Percentiles rank a stretch among this genome's conserved stretches.
phyloP scores from a whole-genome alignment of 192 early-diverging fungal species.

The Backusella parvicylindrica region DNA sequence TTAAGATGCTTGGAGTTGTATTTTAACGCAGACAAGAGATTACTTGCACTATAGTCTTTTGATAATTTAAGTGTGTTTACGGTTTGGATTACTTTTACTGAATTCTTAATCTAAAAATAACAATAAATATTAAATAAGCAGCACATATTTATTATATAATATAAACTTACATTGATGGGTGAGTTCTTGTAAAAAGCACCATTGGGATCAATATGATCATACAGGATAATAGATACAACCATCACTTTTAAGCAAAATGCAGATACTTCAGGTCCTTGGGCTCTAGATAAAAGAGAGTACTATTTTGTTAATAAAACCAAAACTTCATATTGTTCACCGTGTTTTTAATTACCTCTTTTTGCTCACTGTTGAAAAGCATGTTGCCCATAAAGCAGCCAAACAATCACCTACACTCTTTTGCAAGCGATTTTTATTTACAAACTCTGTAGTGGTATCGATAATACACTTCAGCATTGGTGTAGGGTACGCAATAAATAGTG shows the following conservation, averaged over 20 bases:
- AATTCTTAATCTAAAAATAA: conserved; percentile 31
- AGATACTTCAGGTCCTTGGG: conserved; percentile 54
- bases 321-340: too few species aligned
- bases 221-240: conserved; percentile 84
- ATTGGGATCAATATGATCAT: conserved; percentile 82
- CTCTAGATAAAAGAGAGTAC: too few species aligned
- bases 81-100: conserved; percentile 36
- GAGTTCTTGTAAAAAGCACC: conserved; percentile 78
- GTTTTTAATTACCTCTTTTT: conserved; percentile 63
- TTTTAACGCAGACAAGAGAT: conserved; percentile 69
- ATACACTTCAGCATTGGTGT: conserved; percentile 89
- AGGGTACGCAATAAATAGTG: conserved; percentile 95
- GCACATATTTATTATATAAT: neutral
- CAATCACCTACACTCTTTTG: conserved; percentile 63
- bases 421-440: conserved; percentile 48
- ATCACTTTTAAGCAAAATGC: conserved; percentile 85
- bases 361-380: conserved; percentile 76
- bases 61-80: conserved; percentile 32
- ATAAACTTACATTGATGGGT: conserved; percentile 72
- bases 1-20: conserved; percentile 82
- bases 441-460: conserved; percentile 74
- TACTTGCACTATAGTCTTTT: conserved; percentile 36
- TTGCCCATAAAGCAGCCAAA: conserved; percentile 70
- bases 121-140: neutral
- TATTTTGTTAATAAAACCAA: too few species aligned